These are phyloP conservation scores for Stellera chamaejasme DNA, from an alignment of 345 rosid genomes.

Conservation along the genomic window DNA sequence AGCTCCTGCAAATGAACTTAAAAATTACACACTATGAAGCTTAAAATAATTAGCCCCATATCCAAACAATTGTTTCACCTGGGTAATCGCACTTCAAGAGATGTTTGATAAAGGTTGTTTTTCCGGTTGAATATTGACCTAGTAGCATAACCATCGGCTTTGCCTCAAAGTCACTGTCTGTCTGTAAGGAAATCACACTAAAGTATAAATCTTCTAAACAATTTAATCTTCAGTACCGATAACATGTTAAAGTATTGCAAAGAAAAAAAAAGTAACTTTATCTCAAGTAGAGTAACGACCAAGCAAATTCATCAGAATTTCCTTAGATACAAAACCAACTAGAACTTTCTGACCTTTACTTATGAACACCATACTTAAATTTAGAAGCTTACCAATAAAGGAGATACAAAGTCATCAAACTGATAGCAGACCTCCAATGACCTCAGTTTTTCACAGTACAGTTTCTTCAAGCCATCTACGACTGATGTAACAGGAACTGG, in stretches of 20 bases:
- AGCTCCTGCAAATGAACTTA: conserved; percentile 49
- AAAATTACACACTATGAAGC: neutral
- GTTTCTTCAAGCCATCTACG: conserved; percentile 78
- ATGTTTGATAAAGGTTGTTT: conserved; percentile 92
- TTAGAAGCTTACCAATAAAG: conserved; percentile 48
- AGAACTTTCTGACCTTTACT: too few relatives aligned
- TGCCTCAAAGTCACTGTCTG: conserved; percentile 89
- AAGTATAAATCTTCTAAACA: neutral
- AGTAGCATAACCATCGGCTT: conserved; percentile 96
- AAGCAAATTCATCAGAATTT: too few relatives aligned
- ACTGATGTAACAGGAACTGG: conserved; percentile 69
- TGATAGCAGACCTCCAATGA: conserved; percentile 78
- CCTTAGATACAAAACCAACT: neutral
- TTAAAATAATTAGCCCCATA: neutral
- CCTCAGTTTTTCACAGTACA: conserved; percentile 79
- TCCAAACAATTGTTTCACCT: conserved; percentile 28
- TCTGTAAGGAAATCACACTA: conserved; percentile 30
- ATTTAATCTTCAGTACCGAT: neutral
- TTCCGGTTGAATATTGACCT: conserved; percentile 97
- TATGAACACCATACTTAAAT: too few relatives aligned
- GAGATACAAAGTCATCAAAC: conserved; percentile 88
- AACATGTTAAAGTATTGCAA: too few relatives aligned
- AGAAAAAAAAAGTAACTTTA: too few relatives aligned
- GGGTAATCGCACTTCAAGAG: conserved; percentile 75
- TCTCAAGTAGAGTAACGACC: too few relatives aligned